Conservation (phyloP, 441 rosid genomes). For the Pelargonium cotyledonis region DNA sequence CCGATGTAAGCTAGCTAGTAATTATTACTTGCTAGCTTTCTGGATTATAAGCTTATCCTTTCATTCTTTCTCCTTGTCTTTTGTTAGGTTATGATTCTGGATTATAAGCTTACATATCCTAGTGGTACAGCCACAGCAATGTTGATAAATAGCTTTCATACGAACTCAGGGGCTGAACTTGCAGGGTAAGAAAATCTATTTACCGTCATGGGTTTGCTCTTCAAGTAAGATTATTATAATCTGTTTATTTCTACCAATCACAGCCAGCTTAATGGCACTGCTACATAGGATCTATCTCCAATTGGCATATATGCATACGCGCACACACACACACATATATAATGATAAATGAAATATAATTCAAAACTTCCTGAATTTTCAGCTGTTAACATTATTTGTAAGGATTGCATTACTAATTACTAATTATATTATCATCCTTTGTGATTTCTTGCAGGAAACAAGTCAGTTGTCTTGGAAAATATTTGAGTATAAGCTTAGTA, state of each 20-base stretch:
- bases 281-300: no score
- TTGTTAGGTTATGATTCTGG: constrained; percentile 76
- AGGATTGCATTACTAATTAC: background rate
- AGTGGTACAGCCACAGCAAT: constrained; percentile 94
- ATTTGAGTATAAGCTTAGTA: constrained; percentile 64
- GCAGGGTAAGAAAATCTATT: constrained; percentile 45
- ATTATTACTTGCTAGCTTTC: no score
- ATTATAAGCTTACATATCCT: constrained; percentile 84
- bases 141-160: constrained; percentile 91
- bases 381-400: no score
- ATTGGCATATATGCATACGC: no score
- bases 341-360: no score
- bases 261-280: no score
- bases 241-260: no score
- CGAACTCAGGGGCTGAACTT: constrained; percentile 79
- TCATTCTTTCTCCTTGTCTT: background rate
- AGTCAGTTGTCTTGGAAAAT: constrained; percentile 77
- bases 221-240: background rate
- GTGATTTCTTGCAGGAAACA: constrained; percentile 53
- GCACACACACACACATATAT: no score
- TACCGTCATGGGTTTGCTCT: constrained; percentile 1
- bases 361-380: no score
- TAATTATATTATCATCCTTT: background rate
- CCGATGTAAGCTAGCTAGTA: no score
- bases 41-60: background rate